Evolutionary conservation across 352 stramenopile genomes (phyloP), one percentile per base, ranked within the genome.

Genomic region (Phytophthora macrochlamydospora): DNA sequence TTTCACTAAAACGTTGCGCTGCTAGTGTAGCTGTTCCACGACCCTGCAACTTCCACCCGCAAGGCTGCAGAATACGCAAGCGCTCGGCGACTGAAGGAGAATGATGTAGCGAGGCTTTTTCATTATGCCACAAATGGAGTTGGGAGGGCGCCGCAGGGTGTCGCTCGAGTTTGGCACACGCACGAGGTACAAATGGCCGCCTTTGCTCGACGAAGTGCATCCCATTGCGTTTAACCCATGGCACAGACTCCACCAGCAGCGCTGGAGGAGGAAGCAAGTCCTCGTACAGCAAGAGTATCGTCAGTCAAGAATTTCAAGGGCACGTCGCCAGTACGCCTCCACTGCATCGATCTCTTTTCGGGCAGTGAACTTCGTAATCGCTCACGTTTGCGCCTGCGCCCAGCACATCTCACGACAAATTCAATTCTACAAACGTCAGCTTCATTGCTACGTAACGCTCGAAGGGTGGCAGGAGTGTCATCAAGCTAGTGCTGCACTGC

Each of bases 121-220:
- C 52, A 91, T 29, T 89, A 81, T 35, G 62, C 76, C 4, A 87
- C 91, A 76, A 71, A 80, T n/a, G 83, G 83, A 4, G 67, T 87
- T 2, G 54, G 51, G 37, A 78, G 83, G 69, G 70, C 72, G 5
- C 87, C 79, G 7, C 67, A 91, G 37, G 83, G 81, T 7, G 59
- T 88, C 14, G 55, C 65, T 35, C 44, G 37, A 7, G 69, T 87
- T 2, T 92, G 83, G 83, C 45, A 71, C 33, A 38, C 13, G 4
- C 67, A 75, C n/a, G 50, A 72, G 2, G 50, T 75, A 9, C 45
- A 59, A 5, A 48, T 71, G 11, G 40, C 62, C 12, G 29, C 62
- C 4, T 60, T 75, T 49, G 62, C 62, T 44, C 62, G 56, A 40
- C 67, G 67, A 46, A 75, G 40, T n/a, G 67, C 67, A 50, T 29